These are phyloP conservation scores for Capsicum pubescens DNA, from an alignment of 257 asterid genomes.

Conservation along the genomic window DNA sequence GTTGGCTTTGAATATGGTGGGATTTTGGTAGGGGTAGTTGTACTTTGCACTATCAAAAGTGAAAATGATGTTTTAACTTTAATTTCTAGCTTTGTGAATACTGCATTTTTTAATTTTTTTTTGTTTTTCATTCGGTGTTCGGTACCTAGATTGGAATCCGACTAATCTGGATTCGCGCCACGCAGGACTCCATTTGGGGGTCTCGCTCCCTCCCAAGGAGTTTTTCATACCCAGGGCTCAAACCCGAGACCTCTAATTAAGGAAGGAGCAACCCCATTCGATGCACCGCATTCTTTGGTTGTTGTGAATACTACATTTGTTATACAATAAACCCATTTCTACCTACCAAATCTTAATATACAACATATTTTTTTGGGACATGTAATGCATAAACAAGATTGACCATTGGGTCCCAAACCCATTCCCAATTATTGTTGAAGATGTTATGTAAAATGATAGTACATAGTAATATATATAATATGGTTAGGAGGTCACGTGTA, in stretches of 20 bases:
- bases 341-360: conserved; percentile 17
- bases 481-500: too few relatives aligned
- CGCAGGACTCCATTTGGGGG: too few relatives aligned
- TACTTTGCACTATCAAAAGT: conserved; percentile 1
- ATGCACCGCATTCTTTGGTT: too few relatives aligned
- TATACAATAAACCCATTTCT: not conserved
- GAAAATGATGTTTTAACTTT: conserved; percentile 10
- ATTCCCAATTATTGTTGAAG: not conserved
- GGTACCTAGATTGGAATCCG: too few relatives aligned
- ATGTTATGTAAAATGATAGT: not conserved
- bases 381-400: not conserved
- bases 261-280: too few relatives aligned
- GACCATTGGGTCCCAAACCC: not conserved
- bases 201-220: too few relatives aligned
- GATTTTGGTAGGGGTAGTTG: not conserved
- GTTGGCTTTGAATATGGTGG: not conserved
- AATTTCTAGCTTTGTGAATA: not conserved
- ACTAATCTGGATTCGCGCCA: too few relatives aligned
- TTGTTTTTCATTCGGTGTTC: too few relatives aligned
- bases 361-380: not conserved
- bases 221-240: too few relatives aligned
- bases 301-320: not conserved
- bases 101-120: not conserved
- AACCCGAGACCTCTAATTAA: too few relatives aligned
- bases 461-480: not conserved